Evolutionary conservation across 169 alveolate species (phyloP).

Genomic region (Cytauxzoon felis): DNA sequence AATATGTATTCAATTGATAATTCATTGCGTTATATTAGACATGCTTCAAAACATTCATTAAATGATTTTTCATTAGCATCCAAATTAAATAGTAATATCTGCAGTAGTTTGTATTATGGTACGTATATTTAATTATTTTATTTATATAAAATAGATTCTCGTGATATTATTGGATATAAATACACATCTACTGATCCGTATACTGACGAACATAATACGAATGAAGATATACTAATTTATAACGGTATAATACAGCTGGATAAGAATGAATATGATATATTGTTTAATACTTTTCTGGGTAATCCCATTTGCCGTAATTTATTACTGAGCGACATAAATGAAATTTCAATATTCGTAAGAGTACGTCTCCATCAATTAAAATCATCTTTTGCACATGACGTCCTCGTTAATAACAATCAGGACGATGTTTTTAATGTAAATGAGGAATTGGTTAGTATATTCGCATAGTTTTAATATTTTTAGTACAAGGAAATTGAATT

Average conservation of each 20-base stretch:
- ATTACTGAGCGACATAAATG: slow-evolving; percentile 41
- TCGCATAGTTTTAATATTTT: no score
- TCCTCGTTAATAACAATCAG: no score
- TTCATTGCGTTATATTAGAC: slow-evolving; percentile 26
- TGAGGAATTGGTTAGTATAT: no score
- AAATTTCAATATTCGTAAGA: slow-evolving; percentile 32
- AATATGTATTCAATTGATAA: slow-evolving; percentile 6
- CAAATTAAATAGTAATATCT: neutral
- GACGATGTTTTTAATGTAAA: no score
- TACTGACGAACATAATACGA: no score
- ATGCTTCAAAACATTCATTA: slow-evolving; percentile 41
- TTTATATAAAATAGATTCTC: no score
- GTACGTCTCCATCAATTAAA: slow-evolving; percentile 30
- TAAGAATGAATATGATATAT: neutral
- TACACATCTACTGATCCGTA: no score
- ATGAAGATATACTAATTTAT: slow-evolving; percentile 19
- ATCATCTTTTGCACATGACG: slow-evolving; percentile 7
- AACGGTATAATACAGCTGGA: slow-evolving; percentile 12
- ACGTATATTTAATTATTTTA: no score
- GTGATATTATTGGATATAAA: no score
- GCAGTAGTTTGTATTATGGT: no score
- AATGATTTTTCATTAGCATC: slow-evolving; percentile 1
- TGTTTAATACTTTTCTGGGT: slow-evolving; percentile 31
- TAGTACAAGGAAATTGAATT: slow-evolving; percentile 19
- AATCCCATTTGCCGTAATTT: slow-evolving; percentile 34